Base-by-base conservation (phyloP, 192 early-diverging fungal species). In the Thamnidium elegans region DNA sequence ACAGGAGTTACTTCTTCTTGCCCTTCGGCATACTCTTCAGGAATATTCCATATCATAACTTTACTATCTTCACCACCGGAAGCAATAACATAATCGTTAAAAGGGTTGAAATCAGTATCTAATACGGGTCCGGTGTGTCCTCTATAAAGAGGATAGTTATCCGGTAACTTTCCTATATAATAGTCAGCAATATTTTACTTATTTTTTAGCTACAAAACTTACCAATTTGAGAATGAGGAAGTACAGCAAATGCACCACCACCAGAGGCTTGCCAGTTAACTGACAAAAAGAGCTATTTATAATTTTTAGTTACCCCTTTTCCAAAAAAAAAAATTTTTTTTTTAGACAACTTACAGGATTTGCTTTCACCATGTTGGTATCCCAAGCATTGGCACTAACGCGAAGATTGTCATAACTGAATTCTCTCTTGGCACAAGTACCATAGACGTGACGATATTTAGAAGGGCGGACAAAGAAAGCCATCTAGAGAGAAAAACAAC, bases 21-120 rank as follows among this genome's bases (percentile, higher is more conserved):
- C 58, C 86, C 87, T 79, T 89, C 81, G 14, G 69, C 71, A 73
- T 81, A 76, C 66, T 89, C 88, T 61, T 90, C 87, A 0, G 95
- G 95, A 69, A 99, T 93, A 11, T 76, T 86, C 94, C 96, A 99
- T 47, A 98, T 83, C 93, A 98, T 95, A 39, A 92, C 91, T 77
- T 94, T 86, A 73, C 81, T 85, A 73, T 89, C 91, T 69, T 94
- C 91, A n/a, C 86, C 78, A 52, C 79, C 85, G 9, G 89, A 91
- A 21, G 97, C 97, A 68, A 99, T 84, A 56, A 99, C 79, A 77
- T 96, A 85, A 75, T 99, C 97, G 65, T 98, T 97, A 80, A 97
- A 99, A 26, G 94, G 96, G 71, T 95, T 92, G 66, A 98, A 99
- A 69, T 93, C 92, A 17, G 96, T 99, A 76, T 99, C 97, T 56